Conservation (phyloP, 2,329 filamentous ascomycete species). For the Epichloe typhina region DNA sequence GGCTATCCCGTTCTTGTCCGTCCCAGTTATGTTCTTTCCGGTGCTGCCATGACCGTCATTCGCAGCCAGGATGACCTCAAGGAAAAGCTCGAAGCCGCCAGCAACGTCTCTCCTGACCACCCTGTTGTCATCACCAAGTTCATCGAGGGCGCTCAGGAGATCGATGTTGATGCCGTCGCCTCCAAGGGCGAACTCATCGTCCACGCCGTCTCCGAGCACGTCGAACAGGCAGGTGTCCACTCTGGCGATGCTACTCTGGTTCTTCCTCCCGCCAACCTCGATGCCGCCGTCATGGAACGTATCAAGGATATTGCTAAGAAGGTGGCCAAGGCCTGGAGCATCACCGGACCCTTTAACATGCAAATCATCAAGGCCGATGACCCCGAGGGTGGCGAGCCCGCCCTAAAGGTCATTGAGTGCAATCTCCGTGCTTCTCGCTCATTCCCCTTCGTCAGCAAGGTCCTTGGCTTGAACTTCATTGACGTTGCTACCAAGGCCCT, state of each 20-base stretch:
- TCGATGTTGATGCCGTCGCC: slow-evolving; percentile 89
- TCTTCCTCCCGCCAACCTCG: slow-evolving; percentile 71
- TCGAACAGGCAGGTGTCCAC: slow-evolving; percentile 95
- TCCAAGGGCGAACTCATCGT: slow-evolving; percentile 75
- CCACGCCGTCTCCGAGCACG: slow-evolving; percentile 88
- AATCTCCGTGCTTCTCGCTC: slow-evolving; percentile 94
- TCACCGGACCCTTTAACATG: slow-evolving; percentile 99
- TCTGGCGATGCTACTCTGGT: slow-evolving; percentile 94
- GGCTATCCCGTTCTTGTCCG: slow-evolving; percentile 91
- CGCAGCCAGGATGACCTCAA: slow-evolving; percentile 77
- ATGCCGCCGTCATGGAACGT: slow-evolving; percentile 64
- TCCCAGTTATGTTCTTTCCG: slow-evolving; percentile 89
- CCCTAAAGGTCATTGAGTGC: slow-evolving; percentile 94
- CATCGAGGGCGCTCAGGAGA: slow-evolving; percentile 92
- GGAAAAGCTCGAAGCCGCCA: slow-evolving; percentile 85
- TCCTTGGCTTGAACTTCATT: slow-evolving; percentile 92
- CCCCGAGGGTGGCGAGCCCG: slow-evolving; percentile 59
- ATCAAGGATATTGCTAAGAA: slow-evolving; percentile 93
- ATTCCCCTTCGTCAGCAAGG: slow-evolving; percentile 97
- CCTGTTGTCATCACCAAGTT: slow-evolving; percentile 98
- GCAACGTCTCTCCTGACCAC: slow-evolving; percentile 85
- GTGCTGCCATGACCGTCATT: slow-evolving; percentile 97
- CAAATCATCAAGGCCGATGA: slow-evolving; percentile 92
- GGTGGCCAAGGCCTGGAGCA: slow-evolving; percentile 92
- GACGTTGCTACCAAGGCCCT: slow-evolving; percentile 90